Evolutionary conservation across 495 filamentous ascomycete genomes (phyloP).

Genomic region (Neurospora sp.): DNA sequence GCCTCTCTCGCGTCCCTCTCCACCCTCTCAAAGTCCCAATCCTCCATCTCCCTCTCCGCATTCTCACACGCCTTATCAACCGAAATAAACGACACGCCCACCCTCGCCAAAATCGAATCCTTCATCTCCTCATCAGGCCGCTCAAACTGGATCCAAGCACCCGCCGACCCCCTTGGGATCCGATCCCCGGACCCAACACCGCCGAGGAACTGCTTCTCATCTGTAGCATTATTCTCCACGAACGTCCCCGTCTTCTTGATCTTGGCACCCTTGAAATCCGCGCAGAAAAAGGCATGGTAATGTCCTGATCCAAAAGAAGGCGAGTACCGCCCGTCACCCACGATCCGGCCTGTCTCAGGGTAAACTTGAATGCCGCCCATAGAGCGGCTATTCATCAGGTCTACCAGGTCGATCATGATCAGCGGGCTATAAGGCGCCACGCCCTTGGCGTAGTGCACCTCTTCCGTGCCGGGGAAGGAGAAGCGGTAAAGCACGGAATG

Average conservation of each 20-base stretch:
- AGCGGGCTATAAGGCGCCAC: slow-evolving; percentile 44
- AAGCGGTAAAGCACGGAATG: slow-evolving; percentile 62
- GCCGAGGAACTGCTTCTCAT: slow-evolving; percentile 38
- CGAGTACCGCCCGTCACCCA: slow-evolving; percentile 50
- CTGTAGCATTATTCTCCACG: slow-evolving; percentile 30
- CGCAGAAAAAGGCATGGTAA: slow-evolving; percentile 53
- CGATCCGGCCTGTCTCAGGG: slow-evolving; percentile 43
- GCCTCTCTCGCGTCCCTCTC: slow-evolving; percentile 39
- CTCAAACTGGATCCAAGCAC: slow-evolving; percentile 53
- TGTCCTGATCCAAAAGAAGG: slow-evolving; percentile 60
- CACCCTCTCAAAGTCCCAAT: slow-evolving; percentile 49
- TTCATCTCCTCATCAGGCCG: slow-evolving; percentile 8
- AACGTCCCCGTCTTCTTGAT: slow-evolving; percentile 50
- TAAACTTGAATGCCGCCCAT: slow-evolving; percentile 48
- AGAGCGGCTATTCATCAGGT: slow-evolving; percentile 49
- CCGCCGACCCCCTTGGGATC: slow-evolving; percentile 46
- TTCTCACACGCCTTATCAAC: slow-evolving; percentile 52
- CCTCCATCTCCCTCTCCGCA: slow-evolving; percentile 51
- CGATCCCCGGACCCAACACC: slow-evolving; percentile 25
- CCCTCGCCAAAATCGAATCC: slow-evolving; percentile 43
- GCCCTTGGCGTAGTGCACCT: background rate
- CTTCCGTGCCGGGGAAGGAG: slow-evolving; percentile 37
- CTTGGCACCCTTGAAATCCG: slow-evolving; percentile 54
- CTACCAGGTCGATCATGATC: slow-evolving; percentile 53
- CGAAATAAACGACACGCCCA: slow-evolving; percentile 59